phyloP scores from a whole-genome alignment of 1,284 basidiomycete genomes.

The Tranzscheliella williamsii region DNA sequence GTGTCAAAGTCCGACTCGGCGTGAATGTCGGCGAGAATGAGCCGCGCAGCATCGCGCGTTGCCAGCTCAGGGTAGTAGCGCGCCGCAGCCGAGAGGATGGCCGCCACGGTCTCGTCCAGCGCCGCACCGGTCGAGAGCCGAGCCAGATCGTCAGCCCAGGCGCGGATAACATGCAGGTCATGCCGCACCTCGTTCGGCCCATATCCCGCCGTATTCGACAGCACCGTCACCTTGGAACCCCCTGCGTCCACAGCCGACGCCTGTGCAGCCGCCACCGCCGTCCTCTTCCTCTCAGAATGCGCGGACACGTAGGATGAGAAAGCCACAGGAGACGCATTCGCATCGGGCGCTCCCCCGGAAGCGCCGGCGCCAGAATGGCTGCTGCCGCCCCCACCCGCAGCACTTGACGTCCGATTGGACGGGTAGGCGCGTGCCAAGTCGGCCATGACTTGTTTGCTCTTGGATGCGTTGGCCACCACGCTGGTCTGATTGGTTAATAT shows the following conservation, averaged over 20 bases:
- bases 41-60: constrained; percentile 39
- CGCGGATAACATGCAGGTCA: constrained; percentile 52
- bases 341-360: not conserved
- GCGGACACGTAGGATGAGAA: not conserved
- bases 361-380: not conserved
- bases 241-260: constrained; percentile 6
- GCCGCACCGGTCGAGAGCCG: constrained; percentile 34
- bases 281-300: too few relatives aligned
- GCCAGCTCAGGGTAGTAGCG: constrained; percentile 58
- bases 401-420: not conserved
- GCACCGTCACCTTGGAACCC: constrained; percentile 12
- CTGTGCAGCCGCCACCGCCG: too few relatives aligned
- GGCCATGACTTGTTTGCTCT: constrained; percentile 5
- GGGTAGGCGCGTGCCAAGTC: constrained; percentile 15
- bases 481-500: constrained; percentile 17
- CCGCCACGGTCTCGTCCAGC: constrained; percentile 52
- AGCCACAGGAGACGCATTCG: not conserved
- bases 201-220: constrained; percentile 46
- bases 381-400: not conserved
- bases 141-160: constrained; percentile 49
- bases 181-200: constrained; percentile 38
- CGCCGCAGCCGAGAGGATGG: constrained; percentile 48
- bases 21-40: constrained; percentile 57
- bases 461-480: constrained; percentile 11
- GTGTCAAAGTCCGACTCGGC: constrained; percentile 55